Base-by-base conservation (phyloP, 208 protist genomes). In the Leishmania mexicana region DNA sequence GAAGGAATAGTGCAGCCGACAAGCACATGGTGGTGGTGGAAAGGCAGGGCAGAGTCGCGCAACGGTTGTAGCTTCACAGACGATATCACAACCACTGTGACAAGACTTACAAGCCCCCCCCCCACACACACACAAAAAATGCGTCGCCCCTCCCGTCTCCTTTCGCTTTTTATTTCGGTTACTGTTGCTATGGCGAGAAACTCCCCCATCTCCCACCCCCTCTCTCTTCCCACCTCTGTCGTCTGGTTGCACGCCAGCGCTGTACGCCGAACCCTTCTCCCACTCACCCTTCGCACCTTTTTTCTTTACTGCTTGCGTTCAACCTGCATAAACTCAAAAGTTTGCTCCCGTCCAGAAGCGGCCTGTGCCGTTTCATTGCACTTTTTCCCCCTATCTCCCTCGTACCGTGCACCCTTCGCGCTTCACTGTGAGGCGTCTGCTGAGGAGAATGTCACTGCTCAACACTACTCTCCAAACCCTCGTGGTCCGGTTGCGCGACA, bases 381-480 rank as follows among this genome's bases (percentile, higher is more conserved):
- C 28, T 17, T 64, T 31, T 31, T 64, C 15, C 24, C 13, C 19
- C 28, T 13, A 24, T 17, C 28, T 0, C 1, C 58, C 28, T n/a
- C 57, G 3, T 62, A 8, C 28, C 11, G 31, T 40, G 62, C 42
- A 42, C 42, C 42, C 35, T 76, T 76, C 19, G 15, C 24, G 35
- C 21, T 21, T 49, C 2, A 38, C 35, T 40, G 53, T 42, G 51
- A 57, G 6, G 51, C n/a, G 49, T 40, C 75, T 62, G 38, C 10
- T 38, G 40, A 19, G 19, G 49, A 58, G 13, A 62, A 97, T 97
- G 95, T 95, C 95, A 35, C 84, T 97, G 3, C 79, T 97, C 31
- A 96, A 96, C 80, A 94, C 92, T 8, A 95, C 92, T 11, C 85
- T 97, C 15, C 95, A 97, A 76, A 97, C 95, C 0, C 79, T 96